Percentiles rank a stretch among this genome's conserved stretches.
Evolutionary conservation across 2,329 filamentous ascomycete species (phyloP).

Genomic region (Bipolaris bicolor): DNA sequence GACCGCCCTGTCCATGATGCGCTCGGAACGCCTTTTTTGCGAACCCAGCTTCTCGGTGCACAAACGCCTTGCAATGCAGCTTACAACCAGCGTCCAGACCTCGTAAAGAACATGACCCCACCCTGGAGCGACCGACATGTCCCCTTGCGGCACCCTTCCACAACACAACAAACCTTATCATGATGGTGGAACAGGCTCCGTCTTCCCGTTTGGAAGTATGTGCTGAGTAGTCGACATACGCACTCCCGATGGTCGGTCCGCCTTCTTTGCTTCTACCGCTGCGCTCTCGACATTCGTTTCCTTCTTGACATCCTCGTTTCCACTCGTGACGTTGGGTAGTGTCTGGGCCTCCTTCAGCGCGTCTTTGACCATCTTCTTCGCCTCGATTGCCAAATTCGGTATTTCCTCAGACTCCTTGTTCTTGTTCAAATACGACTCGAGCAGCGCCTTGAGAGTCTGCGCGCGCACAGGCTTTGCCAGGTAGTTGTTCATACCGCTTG

Average conservation of each 20-base stretch:
- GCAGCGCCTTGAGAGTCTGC: conserved; percentile 82
- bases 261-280: conserved; percentile 9
- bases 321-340: conserved; percentile 1
- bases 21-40: not conserved
- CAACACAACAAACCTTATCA: conserved; percentile 1
- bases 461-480: conserved; percentile 93
- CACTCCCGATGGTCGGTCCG: conserved; percentile 22
- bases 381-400: conserved; percentile 55
- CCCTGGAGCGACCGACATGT: not conserved
- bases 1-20: not conserved
- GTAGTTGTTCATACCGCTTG: conserved; percentile 97
- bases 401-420: conserved; percentile 45
- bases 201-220: conserved; percentile 18
- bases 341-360: conserved; percentile 31
- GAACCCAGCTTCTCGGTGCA: not conserved
- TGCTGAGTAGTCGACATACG: conserved; percentile 24
- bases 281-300: not conserved
- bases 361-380: conserved; percentile 51
- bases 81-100: not conserved
- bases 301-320: conserved; percentile 2
- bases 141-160: not conserved
- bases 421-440: conserved; percentile 70
- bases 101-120: not conserved
- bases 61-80: conserved; percentile 15
- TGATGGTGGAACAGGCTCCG: conserved; percentile 11